Evolutionary conservation across 179 eudicot genomes (phyloP), one percentile per base, ranked within the genome.

Genomic region (Pouteria campechiana): DNA sequence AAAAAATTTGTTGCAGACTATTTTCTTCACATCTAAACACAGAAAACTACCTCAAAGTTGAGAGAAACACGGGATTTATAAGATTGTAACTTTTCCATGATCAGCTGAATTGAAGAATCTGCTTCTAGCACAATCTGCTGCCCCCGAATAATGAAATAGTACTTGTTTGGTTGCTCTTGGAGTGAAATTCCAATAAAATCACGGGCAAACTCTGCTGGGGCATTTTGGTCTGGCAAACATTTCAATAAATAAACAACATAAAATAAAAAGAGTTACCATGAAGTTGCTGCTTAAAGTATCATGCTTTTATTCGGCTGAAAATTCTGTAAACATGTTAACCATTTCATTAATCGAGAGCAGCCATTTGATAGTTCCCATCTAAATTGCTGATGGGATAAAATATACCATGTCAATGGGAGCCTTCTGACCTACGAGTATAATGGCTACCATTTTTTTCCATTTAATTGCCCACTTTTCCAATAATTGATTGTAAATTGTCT

Each of bases 1-100:
- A n/a, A n/a, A n/a, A n/a, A n/a, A n/a, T n/a, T n/a, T n/a, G n/a
- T n/a, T n/a, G n/a, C n/a, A n/a, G n/a, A n/a, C n/a, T n/a, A n/a
- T n/a, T n/a, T n/a, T n/a, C n/a, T n/a, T n/a, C n/a, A n/a, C n/a
- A n/a, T n/a, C n/a, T 16, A 19, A 30, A 25, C 10, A 45, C n/a
- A 14, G 25, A n/a, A 32, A n/a, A n/a, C n/a, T n/a, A 89, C 97
- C 95, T 89, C 97, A 58, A 78, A 89, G 64, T 54, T 85, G 17
- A 89, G 79, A 5, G 89, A 71, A 21, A 86, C 83, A 61, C 81
- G 74, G 9, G 79, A 55, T 63, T 76, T 89, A 45, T 89, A 89
- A 19, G 97, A 89, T 53, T 89, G 97, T 57, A 85, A 61, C 52
- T 74, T 89, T 45, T 85, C 97, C 97, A 89, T 85, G 41, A 89